Evolutionary conservation across 352 stramenopile genomes (phyloP).

Genomic region (Phytopythium mirpurense): DNA sequence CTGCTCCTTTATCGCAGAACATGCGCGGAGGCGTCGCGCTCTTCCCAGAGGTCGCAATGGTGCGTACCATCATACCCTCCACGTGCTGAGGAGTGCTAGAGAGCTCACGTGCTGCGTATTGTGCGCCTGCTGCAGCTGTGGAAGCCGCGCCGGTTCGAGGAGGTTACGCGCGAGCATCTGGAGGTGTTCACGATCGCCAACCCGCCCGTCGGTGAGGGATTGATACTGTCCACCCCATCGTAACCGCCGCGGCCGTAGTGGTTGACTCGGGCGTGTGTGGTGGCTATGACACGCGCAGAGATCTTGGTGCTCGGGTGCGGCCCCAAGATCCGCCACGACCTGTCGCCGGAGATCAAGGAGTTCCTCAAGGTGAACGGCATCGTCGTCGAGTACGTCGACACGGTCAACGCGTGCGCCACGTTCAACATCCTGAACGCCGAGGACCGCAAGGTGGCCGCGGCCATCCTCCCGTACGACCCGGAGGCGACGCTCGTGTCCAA

Average conservation of each 20-base stretch:
- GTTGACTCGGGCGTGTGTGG: too few relatives aligned
- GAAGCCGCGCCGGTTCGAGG: constrained; percentile 69
- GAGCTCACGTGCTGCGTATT: neutral
- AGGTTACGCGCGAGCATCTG: constrained; percentile 79
- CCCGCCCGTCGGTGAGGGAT: constrained; percentile 68
- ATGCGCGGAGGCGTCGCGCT: constrained; percentile 73
- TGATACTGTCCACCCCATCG: too few relatives aligned
- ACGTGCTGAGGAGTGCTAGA: neutral
- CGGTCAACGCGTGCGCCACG: constrained; percentile 81
- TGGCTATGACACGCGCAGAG: too few relatives aligned
- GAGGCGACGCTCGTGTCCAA: constrained; percentile 13
- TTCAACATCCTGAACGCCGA: constrained; percentile 92
- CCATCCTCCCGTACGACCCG: constrained; percentile 69
- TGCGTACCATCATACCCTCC: constrained; percentile 10
- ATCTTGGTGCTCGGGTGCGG: constrained; percentile 82
- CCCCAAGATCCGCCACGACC: constrained; percentile 44
- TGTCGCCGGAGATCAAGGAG: constrained; percentile 59
- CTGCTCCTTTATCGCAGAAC: too few relatives aligned
- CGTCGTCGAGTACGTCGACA: constrained; percentile 83
- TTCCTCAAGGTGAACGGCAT: constrained; percentile 82
- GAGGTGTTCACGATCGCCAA: constrained; percentile 72
- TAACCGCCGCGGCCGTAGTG: too few relatives aligned
- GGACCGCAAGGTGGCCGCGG: constrained; percentile 72
- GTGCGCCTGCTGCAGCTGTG: constrained; percentile 37
- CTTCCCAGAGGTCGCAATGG: constrained; percentile 73